Base-by-base conservation (phyloP, 768 basidiomycete species). In the Lactarius hengduanensis region DNA sequence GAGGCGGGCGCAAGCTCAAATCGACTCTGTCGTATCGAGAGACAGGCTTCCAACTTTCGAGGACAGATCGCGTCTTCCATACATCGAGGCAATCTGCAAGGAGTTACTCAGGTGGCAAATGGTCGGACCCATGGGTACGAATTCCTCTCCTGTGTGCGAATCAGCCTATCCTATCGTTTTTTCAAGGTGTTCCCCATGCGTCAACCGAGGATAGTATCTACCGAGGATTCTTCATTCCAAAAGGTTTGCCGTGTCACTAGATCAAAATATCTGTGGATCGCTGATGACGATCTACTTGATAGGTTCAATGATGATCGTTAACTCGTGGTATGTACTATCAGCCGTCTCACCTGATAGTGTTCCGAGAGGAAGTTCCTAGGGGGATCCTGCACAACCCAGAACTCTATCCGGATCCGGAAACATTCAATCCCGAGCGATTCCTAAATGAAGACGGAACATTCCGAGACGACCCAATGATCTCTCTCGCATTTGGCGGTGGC, bases 91-190 rank as follows among this genome's bases (percentile, higher is more conserved):
- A 0, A 34, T 76, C 20, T 60, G 72, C 28, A 73, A 70, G 38
- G 76, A 76, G 57, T 18, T 72, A 7, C 22, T 72, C 50, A 68
- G 75, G 61, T 76, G 72, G 75, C 55, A 53, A 30, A 57, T 68
- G 61, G 57, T 66, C 6, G 34, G 59, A 0, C 68, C 68, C 10
- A 22, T 65, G 1, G 68, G 68, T 69, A 10, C 18, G 63, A 28
- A n/a, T 43, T 18, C 41, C 41, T 18, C 18, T 43, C 41, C 41
- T 20, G 18, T 41, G 7, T 7, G 41, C 18, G 41, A 43, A 18
- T 43, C 41, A 18, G 16, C 2, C 7, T 43, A 43, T 18, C 41
- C 18, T 13, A 38, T 15, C 38, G 10, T 41, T 18, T 41, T 41
- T 7, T 20, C 16, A 43, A 43, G 41, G 41, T 43, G 16, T 43